phyloP scores from a whole-genome alignment of 2,329 filamentous ascomycete genomes.

The Xylaria sp. region DNA sequence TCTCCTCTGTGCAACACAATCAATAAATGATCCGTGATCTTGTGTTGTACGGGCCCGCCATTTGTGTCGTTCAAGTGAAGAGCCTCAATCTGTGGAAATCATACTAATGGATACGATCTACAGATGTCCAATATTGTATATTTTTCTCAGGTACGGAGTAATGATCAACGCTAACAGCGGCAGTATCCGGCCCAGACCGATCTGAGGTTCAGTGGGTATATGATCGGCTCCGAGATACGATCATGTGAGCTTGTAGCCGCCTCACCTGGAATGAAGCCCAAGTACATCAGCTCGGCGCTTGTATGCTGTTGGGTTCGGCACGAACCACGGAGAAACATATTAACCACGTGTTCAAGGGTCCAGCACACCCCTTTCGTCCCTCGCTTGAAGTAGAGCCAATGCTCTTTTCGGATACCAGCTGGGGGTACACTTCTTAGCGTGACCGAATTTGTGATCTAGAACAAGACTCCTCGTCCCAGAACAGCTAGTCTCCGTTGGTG shows the following conservation, averaged over 20 bases:
- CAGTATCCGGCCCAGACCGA: constrained; percentile 15
- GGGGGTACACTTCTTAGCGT: constrained; percentile 19
- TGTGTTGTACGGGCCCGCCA: not conserved
- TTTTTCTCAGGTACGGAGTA: constrained; percentile 9
- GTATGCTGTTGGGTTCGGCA: not conserved
- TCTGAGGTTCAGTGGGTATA: not conserved
- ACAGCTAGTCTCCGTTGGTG: constrained; percentile 24
- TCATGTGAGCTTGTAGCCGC: not conserved
- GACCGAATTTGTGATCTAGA: constrained; percentile 33
- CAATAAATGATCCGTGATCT: not conserved
- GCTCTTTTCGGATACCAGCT: constrained; percentile 10
- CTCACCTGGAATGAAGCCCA: not conserved
- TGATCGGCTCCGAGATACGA: not conserved
- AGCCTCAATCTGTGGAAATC: constrained; percentile 18
- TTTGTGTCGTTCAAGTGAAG: constrained; percentile 1
- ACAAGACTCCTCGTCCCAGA: constrained; percentile 18
- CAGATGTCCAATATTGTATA: too few relatives aligned
- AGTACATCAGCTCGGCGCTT: constrained; percentile 1
- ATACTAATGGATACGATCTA: not conserved
- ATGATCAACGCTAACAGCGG: constrained; percentile 20
- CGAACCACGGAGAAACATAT: not conserved
- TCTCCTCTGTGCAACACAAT: too few relatives aligned
- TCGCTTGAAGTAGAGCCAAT: constrained; percentile 15
- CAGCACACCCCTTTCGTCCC: not conserved
- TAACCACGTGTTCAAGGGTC: constrained; percentile 27